Conservation (phyloP, 1,284 basidiomycete species). For the Trametes pubescens region DNA sequence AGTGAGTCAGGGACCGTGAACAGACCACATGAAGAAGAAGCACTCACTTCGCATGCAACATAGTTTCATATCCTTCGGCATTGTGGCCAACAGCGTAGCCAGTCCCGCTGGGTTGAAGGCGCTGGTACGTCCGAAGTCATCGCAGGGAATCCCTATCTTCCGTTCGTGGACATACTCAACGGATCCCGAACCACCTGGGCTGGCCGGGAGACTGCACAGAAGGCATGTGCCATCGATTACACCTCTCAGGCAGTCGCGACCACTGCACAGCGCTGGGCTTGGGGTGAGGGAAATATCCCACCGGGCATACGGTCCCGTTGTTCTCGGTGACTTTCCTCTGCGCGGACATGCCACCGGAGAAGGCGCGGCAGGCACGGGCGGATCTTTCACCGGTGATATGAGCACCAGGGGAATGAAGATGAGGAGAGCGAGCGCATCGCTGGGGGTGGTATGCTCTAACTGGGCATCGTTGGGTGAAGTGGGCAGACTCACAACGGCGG, state of each 20-base stretch:
- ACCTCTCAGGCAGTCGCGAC: background rate
- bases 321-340: background rate
- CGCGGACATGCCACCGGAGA: background rate
- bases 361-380: conserved; percentile 19
- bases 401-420: background rate
- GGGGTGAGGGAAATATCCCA: conserved; percentile 8
- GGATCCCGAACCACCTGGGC: conserved; percentile 1
- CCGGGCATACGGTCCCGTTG: conserved; percentile 5
- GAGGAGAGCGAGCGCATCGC: background rate
- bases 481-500: no score
- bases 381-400: conserved; percentile 8
- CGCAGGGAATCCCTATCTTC: background rate
- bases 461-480: background rate
- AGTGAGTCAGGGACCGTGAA: conserved; percentile 2
- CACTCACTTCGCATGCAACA: background rate
- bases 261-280: background rate
- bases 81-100: background rate
- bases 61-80: background rate
- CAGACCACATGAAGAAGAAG: background rate
- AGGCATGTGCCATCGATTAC: conserved; percentile 4
- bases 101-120: background rate
- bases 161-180: background rate
- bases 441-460: background rate
- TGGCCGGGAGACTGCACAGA: background rate
- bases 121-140: background rate